A percentile compares a stretch with the other conserved stretches of the same genome.
Conservation (phyloP, 108 stramenopile species). For the Stephanodiscus minutulus region DNA sequence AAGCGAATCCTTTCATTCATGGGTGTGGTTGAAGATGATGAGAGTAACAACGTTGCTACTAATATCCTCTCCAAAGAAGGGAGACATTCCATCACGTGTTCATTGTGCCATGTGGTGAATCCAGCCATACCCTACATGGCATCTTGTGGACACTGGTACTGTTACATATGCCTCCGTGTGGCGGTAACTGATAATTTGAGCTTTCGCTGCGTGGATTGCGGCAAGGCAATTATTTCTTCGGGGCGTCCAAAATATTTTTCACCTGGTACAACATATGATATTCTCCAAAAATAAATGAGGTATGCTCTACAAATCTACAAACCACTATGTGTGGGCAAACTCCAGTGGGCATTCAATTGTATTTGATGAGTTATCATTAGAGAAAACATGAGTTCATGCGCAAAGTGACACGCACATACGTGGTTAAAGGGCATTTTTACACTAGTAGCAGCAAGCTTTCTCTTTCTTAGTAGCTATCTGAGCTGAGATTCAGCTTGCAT, state of each 20-base stretch:
- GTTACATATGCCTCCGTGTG: constrained; percentile 47
- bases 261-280: no score
- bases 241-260: constrained; percentile 1
- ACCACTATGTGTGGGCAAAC: no score
- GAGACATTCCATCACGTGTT: constrained; percentile 23
- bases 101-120: constrained; percentile 35
- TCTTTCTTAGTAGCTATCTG: no score
- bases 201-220: constrained; percentile 41
- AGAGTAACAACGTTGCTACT: background rate
- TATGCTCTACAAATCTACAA: no score
- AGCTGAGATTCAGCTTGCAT: no score
- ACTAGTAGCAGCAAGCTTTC: no score
- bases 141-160: constrained; percentile 49
- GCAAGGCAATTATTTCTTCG: constrained; percentile 19
- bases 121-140: constrained; percentile 50
- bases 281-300: no score
- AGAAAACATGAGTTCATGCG: no score
- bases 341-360: no score
- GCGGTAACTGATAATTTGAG: constrained; percentile 47
- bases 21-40: constrained; percentile 44
- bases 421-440: no score
- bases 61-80: background rate
- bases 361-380: no score
- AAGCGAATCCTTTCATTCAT: constrained; percentile 42
- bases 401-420: no score